phyloP scores from a whole-genome alignment of 1,139 yeast species.

The Kazachstania sp. region DNA sequence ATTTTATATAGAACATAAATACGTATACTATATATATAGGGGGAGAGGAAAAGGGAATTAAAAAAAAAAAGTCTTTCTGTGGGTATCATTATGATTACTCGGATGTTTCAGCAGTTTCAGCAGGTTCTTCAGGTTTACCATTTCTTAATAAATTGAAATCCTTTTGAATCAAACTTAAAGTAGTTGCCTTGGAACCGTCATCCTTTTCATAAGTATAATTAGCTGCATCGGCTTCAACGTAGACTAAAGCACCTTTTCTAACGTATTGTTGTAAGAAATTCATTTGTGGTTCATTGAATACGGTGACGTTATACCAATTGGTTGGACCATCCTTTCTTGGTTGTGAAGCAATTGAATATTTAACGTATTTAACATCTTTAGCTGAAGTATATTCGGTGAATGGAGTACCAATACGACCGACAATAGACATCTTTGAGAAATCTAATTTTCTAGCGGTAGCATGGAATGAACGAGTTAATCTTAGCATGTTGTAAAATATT shows the following conservation, averaged over 20 bases:
- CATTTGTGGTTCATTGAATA: constrained; percentile 46
- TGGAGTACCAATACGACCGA: constrained; percentile 30
- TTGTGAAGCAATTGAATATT: constrained; percentile 55
- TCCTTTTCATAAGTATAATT: constrained; percentile 43
- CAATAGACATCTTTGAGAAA: constrained; percentile 30
- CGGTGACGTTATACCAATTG: constrained; percentile 57
- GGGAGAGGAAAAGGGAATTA: no score
- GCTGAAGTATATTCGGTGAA: constrained; percentile 33
- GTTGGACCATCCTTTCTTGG: constrained; percentile 43
- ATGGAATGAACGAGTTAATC: constrained; percentile 20
- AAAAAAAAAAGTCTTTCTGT: no score
- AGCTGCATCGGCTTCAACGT: constrained; percentile 54
- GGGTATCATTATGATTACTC: constrained; percentile 4
- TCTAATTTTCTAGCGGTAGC: constrained; percentile 26
- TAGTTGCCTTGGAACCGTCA: constrained; percentile 41
- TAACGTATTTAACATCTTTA: constrained; percentile 36
- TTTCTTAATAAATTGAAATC: constrained; percentile 28
- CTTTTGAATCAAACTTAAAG: constrained; percentile 39
- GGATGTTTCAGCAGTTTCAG: constrained; percentile 11
- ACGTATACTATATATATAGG: neutral
- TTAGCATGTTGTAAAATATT: constrained; percentile 21
- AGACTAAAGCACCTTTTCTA: constrained; percentile 49
- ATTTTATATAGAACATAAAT: neutral
- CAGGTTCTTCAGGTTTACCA: constrained; percentile 20
- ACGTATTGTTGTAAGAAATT: constrained; percentile 46